Conservation (phyloP, 345 rosid genomes). For the Citrus australasica region DNA sequence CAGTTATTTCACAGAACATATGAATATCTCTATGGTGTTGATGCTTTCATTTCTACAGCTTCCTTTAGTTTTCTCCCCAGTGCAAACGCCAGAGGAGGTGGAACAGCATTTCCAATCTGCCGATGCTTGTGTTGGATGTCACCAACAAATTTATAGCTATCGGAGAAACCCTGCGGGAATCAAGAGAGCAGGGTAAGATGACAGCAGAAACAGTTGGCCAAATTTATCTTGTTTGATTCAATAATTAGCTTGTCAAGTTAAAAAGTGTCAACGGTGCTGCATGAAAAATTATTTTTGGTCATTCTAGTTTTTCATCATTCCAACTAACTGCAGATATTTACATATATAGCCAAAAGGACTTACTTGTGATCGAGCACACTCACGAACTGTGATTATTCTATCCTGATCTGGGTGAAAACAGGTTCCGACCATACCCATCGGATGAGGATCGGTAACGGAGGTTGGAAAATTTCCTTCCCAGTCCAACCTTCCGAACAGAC, state of each 20-base stretch:
- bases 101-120: slow-evolving; percentile 67
- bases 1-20: too few relatives aligned
- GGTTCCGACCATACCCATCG: slow-evolving; percentile 95
- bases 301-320: background rate
- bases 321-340: background rate
- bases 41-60: slow-evolving; percentile 24
- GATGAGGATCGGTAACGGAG: slow-evolving; percentile 83
- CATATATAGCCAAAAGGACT: background rate
- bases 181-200: background rate
- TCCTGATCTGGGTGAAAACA: slow-evolving; percentile 95
- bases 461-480: slow-evolving; percentile 98
- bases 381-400: slow-evolving; percentile 78
- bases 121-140: slow-evolving; percentile 52
- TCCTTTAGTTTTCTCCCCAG: slow-evolving; percentile 51
- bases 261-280: background rate
- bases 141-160: slow-evolving; percentile 42
- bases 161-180: slow-evolving; percentile 43
- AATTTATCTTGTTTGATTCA: background rate
- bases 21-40: background rate
- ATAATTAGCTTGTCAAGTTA: background rate
- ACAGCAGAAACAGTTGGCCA: background rate
- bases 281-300: too few relatives aligned
- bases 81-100: slow-evolving; percentile 55
- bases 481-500: slow-evolving; percentile 80
- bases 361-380: slow-evolving; percentile 90